phyloP scores from a whole-genome alignment of 169 alveolate species.

The Babesia sp. region DNA sequence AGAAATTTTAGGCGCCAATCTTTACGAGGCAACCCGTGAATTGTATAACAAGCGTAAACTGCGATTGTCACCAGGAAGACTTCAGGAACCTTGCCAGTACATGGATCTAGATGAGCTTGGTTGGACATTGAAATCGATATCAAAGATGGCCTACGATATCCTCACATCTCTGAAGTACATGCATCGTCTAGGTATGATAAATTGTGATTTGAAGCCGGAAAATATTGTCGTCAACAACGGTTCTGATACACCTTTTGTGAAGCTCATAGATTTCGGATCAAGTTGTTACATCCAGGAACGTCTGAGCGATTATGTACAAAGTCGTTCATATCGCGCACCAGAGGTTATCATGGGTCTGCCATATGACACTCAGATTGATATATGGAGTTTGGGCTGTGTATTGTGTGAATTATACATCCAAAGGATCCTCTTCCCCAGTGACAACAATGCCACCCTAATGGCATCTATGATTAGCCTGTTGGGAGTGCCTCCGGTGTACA shows the following conservation, averaged over 20 bases:
- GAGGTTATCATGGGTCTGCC: constrained; percentile 96
- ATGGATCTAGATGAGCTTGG: constrained; percentile 2
- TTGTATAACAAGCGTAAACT: constrained; percentile 8
- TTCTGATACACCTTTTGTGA: constrained; percentile 60
- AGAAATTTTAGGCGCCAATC: constrained; percentile 61
- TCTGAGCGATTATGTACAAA: constrained; percentile 91
- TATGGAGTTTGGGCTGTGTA: constrained; percentile 98
- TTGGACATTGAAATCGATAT: constrained; percentile 43
- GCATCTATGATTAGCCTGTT: constrained; percentile 79
- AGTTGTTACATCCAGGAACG: constrained; percentile 92
- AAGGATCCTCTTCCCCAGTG: constrained; percentile 84
- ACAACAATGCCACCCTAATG: constrained; percentile 78
- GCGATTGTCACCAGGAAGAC: not conserved
- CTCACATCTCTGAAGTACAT: constrained; percentile 43
- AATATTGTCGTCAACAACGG: constrained; percentile 47
- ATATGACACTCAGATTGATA: constrained; percentile 96
- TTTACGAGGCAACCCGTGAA: constrained; percentile 56
- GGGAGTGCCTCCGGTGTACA: constrained; percentile 80
- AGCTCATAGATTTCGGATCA: constrained; percentile 96
- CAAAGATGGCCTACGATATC: constrained; percentile 38
- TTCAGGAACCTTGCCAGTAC: not conserved
- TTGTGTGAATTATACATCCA: constrained; percentile 92
- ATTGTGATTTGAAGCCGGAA: constrained; percentile 69
- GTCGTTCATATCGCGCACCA: constrained; percentile 97
- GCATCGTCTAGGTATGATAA: constrained; percentile 58